Conservation (phyloP, 2,329 filamentous ascomycete species). For the Niveomyces coronatus region DNA sequence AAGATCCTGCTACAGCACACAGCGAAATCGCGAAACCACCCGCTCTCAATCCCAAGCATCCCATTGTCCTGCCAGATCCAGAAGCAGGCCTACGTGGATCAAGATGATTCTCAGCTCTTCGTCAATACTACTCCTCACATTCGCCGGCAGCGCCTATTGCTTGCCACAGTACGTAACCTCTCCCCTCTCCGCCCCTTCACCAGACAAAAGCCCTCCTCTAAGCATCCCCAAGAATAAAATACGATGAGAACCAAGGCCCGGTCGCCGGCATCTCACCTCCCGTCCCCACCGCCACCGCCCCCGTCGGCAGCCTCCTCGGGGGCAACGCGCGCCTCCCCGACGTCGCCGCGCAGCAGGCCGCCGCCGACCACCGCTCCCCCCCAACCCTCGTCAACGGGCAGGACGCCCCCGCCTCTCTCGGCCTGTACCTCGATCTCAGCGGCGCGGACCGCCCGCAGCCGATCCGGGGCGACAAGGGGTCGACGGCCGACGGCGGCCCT, state of each 20-base stretch:
- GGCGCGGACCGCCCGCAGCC: slow-evolving; percentile 42
- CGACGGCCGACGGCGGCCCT: slow-evolving; percentile 42
- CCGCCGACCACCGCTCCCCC: too few relatives aligned
- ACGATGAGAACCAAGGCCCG: slow-evolving; percentile 31
- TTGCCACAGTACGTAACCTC: slow-evolving; percentile 5
- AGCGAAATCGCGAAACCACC: too few relatives aligned
- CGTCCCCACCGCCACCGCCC: slow-evolving; percentile 25
- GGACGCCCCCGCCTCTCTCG: slow-evolving; percentile 30
- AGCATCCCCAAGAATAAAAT: slow-evolving; percentile 23
- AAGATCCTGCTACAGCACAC: too few relatives aligned
- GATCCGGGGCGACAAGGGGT: slow-evolving; percentile 39
- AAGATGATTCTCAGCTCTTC: slow-evolving; percentile 5
- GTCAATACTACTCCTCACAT: slow-evolving; percentile 3
- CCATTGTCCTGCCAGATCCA: too few relatives aligned
- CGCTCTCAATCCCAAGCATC: too few relatives aligned
- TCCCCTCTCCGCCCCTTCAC: background rate
- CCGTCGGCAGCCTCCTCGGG: slow-evolving; percentile 30
- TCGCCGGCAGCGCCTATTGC: slow-evolving; percentile 2
- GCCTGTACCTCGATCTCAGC: slow-evolving; percentile 36
- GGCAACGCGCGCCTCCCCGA: slow-evolving; percentile 28
- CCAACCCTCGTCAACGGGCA: slow-evolving; percentile 38
- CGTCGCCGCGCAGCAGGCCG: slow-evolving; percentile 34
- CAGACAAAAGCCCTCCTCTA: slow-evolving; percentile 1
- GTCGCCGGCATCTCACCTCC: slow-evolving; percentile 31
- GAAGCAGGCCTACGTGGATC: background rate